Evolutionary conservation across 208 protist genomes (phyloP).

Genomic region (Acanthamoeba culbertsoni): DNA sequence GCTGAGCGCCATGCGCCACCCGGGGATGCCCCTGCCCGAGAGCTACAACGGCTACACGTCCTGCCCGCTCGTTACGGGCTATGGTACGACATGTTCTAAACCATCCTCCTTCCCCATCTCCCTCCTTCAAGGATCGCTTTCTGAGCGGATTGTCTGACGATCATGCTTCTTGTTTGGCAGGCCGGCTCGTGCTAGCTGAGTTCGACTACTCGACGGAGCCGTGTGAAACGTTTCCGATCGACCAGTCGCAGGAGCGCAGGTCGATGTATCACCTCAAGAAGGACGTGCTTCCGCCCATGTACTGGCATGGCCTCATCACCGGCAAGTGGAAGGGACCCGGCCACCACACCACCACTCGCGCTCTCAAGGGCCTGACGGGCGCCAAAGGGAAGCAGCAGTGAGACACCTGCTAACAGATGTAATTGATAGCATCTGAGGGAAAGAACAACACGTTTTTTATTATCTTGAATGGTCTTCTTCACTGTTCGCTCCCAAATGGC

Average conservation of each 20-base stretch:
- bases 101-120: background rate
- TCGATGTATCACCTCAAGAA: slow-evolving; percentile 70
- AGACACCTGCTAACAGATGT: too few species aligned
- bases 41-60: slow-evolving; percentile 78
- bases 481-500: too few species aligned
- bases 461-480: too few species aligned
- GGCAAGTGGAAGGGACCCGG: slow-evolving; percentile 59
- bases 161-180: background rate
- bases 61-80: slow-evolving; percentile 73
- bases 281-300: slow-evolving; percentile 71
- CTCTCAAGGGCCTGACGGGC: background rate
- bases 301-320: slow-evolving; percentile 69
- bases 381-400: background rate
- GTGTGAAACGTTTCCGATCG: slow-evolving; percentile 26
- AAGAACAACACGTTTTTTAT: too few species aligned
- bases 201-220: slow-evolving; percentile 70
- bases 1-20: background rate
- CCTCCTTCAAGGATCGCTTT: background rate
- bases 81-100: background rate
- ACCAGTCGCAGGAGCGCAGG: slow-evolving; percentile 5
- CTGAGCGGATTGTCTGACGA: background rate
- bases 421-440: too few species aligned
- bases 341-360: background rate
- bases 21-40: background rate
- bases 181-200: slow-evolving; percentile 73